Evolutionary conservation across 495 filamentous ascomycete species (phyloP), one percentile per base, ranked within the genome.

Genomic region (Neurospora discreta): DNA sequence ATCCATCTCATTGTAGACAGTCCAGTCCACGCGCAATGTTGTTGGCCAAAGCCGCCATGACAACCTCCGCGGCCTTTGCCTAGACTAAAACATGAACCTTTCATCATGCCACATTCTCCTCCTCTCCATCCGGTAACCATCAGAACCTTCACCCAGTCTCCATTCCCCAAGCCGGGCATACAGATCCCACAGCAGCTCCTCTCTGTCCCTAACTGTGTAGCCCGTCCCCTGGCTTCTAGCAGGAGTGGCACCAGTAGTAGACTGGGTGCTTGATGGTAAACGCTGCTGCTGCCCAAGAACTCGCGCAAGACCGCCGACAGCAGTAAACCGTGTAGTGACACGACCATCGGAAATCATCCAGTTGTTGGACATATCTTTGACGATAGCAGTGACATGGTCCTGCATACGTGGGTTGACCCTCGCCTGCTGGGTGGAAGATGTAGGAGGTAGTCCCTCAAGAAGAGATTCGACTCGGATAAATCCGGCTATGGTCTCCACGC

Each of bases 281-380:
- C 74, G 71, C 38, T 39, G 73, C 38, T 72, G 70, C 70, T 52
- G 23, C n/a, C 16, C 18, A 15, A 7, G 43, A 18, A 39, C 43
- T 71, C 42, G 38, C 46, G 46, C 20, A 23, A 23, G 11, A 5
- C 46, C 46, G 26, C 46, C 46, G 23, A 11, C 20, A 11, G 46
- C 46, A 26, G 46, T 26, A 26, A 58, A 15, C 46, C 20, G 46
- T 58, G 43, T 33, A 74, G 52, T 81, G 5, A 83, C 81, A 15
- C 46, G 68, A 5, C 73, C 75, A 5, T 73, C 75, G 3, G 77
- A 72, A 16, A 78, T 75, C 1, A 78, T 69, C 83, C 83, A 85
- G 67, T 78, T 82, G 46, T 77, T 77, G 7, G 73, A 58, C n/a
- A 83, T 81, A 69, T 84, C 82, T 58, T 72, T 71, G 30, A 75